A percentile compares a stretch with the other conserved stretches of the same genome.
These are phyloP conservation scores for Suillus luteus DNA, from an alignment of 768 basidiomycete genomes.

Conservation along the genomic window DNA sequence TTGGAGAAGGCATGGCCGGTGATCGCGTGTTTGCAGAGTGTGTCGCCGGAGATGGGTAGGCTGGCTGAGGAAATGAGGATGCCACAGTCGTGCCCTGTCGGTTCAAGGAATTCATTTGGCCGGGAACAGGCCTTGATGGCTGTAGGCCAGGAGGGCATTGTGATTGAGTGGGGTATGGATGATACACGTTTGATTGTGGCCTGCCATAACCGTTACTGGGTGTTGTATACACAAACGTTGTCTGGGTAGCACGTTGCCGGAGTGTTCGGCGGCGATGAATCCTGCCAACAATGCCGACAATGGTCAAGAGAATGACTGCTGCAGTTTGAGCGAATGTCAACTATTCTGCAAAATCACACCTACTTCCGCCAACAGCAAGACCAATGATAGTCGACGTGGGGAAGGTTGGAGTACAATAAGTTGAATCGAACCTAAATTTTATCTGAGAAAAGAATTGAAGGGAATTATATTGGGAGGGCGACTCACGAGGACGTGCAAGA, in stretches of 20 bases:
- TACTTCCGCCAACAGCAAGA: not conserved
- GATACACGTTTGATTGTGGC: not conserved
- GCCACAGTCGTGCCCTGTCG: not conserved
- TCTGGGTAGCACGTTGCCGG: not conserved
- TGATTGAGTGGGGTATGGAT: not conserved
- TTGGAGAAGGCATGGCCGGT: not conserved
- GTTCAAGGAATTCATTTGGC: conserved; percentile 1
- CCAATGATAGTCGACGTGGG: not conserved
- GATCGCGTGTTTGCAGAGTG: not conserved
- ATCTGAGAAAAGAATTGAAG: not conserved
- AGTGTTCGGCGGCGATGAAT: not conserved
- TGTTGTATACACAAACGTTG: not conserved
- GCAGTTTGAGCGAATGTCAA: not conserved
- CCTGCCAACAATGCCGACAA: not conserved
- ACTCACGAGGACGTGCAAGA: not conserved
- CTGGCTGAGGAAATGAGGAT: not conserved
- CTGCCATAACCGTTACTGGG: not conserved
- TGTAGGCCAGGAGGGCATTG: not conserved
- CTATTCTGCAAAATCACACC: not conserved
- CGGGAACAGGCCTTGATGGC: not conserved
- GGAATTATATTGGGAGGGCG: too few species aligned
- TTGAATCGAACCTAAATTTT: not conserved
- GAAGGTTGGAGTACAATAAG: not conserved
- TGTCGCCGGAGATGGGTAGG: conserved; percentile 12
- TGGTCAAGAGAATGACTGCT: not conserved